A percentile compares a stretch with the other conserved stretches of the same genome.
These are phyloP conservation scores for Aspergillus indologenus DNA, from an alignment of 495 filamentous ascomycete species.

Conservation along the genomic window DNA sequence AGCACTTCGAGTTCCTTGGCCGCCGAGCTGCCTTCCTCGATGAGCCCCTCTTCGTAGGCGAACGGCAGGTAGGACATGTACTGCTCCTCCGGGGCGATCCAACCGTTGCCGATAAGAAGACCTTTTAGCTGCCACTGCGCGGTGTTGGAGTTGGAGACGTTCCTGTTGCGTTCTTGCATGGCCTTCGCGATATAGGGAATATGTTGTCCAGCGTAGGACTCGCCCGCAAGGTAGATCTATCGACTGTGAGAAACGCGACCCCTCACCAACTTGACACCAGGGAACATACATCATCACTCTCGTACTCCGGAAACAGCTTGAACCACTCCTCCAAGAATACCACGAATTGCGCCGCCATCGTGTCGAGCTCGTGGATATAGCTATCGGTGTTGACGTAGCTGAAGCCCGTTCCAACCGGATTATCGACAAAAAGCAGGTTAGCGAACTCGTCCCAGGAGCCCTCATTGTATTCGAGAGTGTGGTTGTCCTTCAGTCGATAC, in stretches of 20 bases:
- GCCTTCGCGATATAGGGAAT: slow-evolving; percentile 93
- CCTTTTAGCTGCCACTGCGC: slow-evolving; percentile 76
- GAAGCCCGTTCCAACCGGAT: slow-evolving; percentile 93
- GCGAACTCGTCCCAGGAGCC: slow-evolving; percentile 98
- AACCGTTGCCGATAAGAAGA: slow-evolving; percentile 92
- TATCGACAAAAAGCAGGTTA: slow-evolving; percentile 93
- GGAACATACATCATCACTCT: slow-evolving; percentile 80
- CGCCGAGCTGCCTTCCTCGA: slow-evolving; percentile 60
- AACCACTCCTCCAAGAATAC: slow-evolving; percentile 90
- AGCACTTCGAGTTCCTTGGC: slow-evolving; percentile 67
- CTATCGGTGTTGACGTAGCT: slow-evolving; percentile 89
- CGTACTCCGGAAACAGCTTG: slow-evolving; percentile 83
- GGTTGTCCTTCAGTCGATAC: slow-evolving; percentile 77
- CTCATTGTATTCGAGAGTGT: slow-evolving; percentile 73
- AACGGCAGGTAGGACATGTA: slow-evolving; percentile 85
- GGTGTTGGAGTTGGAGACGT: slow-evolving; percentile 23
- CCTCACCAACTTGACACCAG: neutral
- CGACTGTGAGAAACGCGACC: slow-evolving; percentile 26
- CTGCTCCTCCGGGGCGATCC: slow-evolving; percentile 87
- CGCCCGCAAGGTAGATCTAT: slow-evolving; percentile 88
- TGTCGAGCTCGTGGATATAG: slow-evolving; percentile 77
- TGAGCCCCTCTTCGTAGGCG: slow-evolving; percentile 68
- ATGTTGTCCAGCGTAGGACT: slow-evolving; percentile 96
- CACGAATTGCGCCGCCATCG: slow-evolving; percentile 88
- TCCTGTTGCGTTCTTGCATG: slow-evolving; percentile 77